Conservation (phyloP, 2,329 filamentous ascomycete genomes). For the Sporothrix humicola region DNA sequence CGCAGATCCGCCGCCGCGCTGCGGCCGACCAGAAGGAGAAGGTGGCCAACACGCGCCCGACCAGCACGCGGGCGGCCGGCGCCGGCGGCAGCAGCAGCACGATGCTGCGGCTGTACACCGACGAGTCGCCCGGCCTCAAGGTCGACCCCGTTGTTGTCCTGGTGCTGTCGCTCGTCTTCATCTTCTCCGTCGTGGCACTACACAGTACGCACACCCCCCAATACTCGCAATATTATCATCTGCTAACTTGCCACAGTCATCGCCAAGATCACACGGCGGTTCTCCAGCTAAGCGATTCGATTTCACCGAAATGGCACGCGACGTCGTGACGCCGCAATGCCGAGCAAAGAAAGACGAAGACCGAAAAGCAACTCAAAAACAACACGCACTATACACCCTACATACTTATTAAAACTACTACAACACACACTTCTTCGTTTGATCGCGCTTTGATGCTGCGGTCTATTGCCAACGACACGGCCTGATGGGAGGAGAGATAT, state of each 20-base stretch:
- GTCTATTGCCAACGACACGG: neutral
- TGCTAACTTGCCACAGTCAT: conserved; percentile 37
- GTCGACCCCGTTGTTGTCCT: conserved; percentile 98
- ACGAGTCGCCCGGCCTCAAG: conserved; percentile 95
- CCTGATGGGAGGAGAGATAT: neutral
- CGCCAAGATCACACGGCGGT: conserved; percentile 41
- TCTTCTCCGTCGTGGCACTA: conserved; percentile 96
- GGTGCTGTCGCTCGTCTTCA: conserved; percentile 95
- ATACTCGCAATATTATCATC: neutral
- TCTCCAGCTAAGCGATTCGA: conserved; percentile 40
- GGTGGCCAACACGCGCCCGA: conserved; percentile 89
- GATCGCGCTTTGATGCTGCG: neutral
- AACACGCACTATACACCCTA: neutral
- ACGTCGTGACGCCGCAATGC: neutral
- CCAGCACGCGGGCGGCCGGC: conserved; percentile 89
- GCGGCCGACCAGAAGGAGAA: conserved; percentile 98
- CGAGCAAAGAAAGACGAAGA: conserved; percentile 4
- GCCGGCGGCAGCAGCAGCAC: conserved; percentile 96
- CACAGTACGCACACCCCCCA: conserved; percentile 73
- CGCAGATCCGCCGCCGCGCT: conserved; percentile 81
- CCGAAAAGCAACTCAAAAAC: neutral
- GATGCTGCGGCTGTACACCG: conserved; percentile 97
- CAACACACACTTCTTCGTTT: neutral
- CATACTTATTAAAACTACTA: neutral
- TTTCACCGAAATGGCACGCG: neutral